phyloP scores from a whole-genome alignment of 2,329 filamentous ascomycete species.

The Exophiala alcalophila region DNA sequence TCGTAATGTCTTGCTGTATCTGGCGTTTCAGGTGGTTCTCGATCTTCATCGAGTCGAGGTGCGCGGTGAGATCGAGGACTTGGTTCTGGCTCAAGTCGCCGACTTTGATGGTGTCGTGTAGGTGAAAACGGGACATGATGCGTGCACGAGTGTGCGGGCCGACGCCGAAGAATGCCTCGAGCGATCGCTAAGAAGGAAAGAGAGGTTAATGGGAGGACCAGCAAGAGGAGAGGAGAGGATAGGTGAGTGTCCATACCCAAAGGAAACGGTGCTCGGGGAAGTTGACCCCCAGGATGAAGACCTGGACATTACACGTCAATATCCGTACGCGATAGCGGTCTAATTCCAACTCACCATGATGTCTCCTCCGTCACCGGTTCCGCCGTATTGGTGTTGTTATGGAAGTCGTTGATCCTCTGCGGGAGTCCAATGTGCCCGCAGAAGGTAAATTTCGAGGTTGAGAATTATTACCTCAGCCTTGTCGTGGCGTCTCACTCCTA shows the following conservation, averaged over 20 bases:
- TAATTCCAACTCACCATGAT: constrained; percentile 9
- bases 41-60: constrained; percentile 87
- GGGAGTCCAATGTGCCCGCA: no score
- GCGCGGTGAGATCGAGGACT: constrained; percentile 75
- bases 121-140: constrained; percentile 83
- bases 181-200: constrained; percentile 53
- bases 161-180: constrained; percentile 83
- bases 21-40: constrained; percentile 80
- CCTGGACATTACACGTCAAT: no score
- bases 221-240: constrained; percentile 12
- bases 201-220: constrained; percentile 5
- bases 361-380: constrained; percentile 6
- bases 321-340: no score
- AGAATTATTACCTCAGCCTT: no score
- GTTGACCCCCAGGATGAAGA: constrained; percentile 81
- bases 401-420: no score
- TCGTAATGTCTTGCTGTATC: constrained; percentile 77
- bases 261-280: constrained; percentile 82
- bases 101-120: constrained; percentile 78
- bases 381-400: not conserved
- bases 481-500: no score
- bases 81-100: constrained; percentile 72
- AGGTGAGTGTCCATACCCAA: constrained; percentile 55
- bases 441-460: no score
- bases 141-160: constrained; percentile 66